Base-by-base conservation (phyloP, 78 protist genomes). In the Thecamonas trahens region DNA sequence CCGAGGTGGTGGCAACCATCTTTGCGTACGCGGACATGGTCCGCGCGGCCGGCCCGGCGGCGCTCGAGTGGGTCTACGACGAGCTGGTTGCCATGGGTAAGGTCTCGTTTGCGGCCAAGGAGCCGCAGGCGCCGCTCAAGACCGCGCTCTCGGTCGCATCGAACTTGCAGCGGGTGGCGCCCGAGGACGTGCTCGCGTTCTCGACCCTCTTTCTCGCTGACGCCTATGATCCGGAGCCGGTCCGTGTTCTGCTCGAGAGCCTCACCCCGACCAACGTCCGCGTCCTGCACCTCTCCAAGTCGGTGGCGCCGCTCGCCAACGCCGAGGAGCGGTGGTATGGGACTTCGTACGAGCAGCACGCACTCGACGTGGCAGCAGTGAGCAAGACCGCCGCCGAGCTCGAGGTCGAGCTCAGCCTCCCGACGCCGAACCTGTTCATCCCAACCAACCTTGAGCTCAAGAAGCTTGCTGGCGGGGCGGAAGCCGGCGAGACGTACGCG, bases 281-380 rank as follows among this genome's bases (percentile, higher is more conserved):
- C 61, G 38, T 45, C 20, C 4, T 17, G 4, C 26, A 31, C n/a
- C 32, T 54, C 26, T 34, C 72, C 31, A 44, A 38, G 61, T 3
- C 7, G 20, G 61, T 70, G n/a, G 74, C 15, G 68, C 59, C 38
- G 32, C 22, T 3, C n/a, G 54, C 83, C 13, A 14, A 50, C 20
- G 26, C 20, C 24, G 13, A 7, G 72, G 83, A 77, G 72, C 53
- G 37, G 40, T 61, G 74, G 74, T 77, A 77, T 28, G 67, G 70
- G 9, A 77, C 83, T 1, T 20, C 4, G 38, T 63, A 77, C 72
- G 0, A 1, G 24, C 5, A 24, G 29, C 18, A 3, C 39, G 26
- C 34, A 7, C 35, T 76, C 29, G 68, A 13, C 11, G 74, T 9
- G 24, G 32, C 49, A 29, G 40, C 26, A 4, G 32, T 38, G 66